phyloP scores from a whole-genome alignment of 257 asterid genomes.

The Mentha longifolia region DNA sequence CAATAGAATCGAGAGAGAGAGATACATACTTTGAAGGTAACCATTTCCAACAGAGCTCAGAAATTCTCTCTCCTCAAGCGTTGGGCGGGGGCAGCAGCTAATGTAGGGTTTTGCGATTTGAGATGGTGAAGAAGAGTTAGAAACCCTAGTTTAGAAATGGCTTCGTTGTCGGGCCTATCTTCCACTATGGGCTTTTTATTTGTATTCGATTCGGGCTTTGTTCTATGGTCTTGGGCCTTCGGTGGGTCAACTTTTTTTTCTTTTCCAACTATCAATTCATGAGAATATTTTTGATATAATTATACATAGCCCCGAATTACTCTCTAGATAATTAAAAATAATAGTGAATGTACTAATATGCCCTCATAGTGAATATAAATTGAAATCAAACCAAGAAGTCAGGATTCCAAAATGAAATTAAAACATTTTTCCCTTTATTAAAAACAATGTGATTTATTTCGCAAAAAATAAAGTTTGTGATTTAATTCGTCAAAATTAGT shows the following conservation, averaged over 20 bases:
- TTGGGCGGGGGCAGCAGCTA: constrained; percentile 33
- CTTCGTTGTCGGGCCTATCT: not conserved
- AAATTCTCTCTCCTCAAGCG: constrained; percentile 27
- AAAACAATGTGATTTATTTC: too few relatives aligned
- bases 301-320: too few relatives aligned
- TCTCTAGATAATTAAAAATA: too few relatives aligned
- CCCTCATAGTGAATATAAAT: too few relatives aligned
- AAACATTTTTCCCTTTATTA: too few relatives aligned
- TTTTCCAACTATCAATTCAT: too few relatives aligned
- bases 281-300: too few relatives aligned
- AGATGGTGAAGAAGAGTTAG: not conserved
- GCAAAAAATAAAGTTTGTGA: too few relatives aligned
- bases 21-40: constrained; percentile 48
- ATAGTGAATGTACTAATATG: too few relatives aligned
- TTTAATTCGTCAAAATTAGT: too few relatives aligned
- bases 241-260: not conserved
- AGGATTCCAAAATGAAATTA: too few relatives aligned
- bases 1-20: not conserved
- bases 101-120: constrained; percentile 30
- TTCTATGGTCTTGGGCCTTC: not conserved
- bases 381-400: too few relatives aligned
- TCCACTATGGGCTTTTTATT: not conserved
- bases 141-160: constrained; percentile 39
- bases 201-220: not conserved
- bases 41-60: constrained; percentile 43